Percentiles rank a stretch among this genome's conserved stretches.
Evolutionary conservation across 225 moss, liverwort and hornwort species (phyloP).

Genomic region (Marchantia paleacea): DNA sequence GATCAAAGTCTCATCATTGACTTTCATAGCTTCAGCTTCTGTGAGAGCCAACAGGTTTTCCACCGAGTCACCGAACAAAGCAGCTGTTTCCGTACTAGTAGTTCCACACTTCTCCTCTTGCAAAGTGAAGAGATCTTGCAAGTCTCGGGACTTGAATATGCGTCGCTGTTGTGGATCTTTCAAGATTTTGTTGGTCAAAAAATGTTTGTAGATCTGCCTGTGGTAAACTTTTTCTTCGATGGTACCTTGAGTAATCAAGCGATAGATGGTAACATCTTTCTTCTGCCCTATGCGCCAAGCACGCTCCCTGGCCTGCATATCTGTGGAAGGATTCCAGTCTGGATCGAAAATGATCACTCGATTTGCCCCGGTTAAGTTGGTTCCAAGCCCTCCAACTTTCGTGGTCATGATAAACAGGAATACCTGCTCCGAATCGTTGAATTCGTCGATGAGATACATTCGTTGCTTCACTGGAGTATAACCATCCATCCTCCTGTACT

Average conservation of each 20-base stretch:
- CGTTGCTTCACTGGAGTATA: slow-evolving; percentile 80
- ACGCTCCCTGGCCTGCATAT: slow-evolving; percentile 98
- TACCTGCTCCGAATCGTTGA: slow-evolving; percentile 80
- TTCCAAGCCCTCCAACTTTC: slow-evolving; percentile 94
- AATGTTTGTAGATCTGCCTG: slow-evolving; percentile 93
- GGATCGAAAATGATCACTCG: slow-evolving; percentile 97
- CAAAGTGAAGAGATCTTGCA: slow-evolving; percentile 90
- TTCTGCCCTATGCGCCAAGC: slow-evolving; percentile 98
- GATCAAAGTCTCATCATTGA: slow-evolving; percentile 7
- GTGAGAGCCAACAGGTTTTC: slow-evolving; percentile 50
- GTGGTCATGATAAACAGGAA: slow-evolving; percentile 95
- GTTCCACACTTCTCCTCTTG: slow-evolving; percentile 62
- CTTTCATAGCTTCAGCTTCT: slow-evolving; percentile 17
- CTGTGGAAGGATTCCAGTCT: slow-evolving; percentile 99
- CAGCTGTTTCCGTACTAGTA: slow-evolving; percentile 66
- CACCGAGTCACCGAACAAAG: slow-evolving; percentile 74
- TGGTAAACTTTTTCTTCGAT: slow-evolving; percentile 99
- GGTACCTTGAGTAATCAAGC: slow-evolving; percentile 89
- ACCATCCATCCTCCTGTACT: slow-evolving; percentile 97
- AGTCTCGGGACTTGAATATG: slow-evolving; percentile 92
- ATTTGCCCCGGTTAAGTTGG: slow-evolving; percentile 86
- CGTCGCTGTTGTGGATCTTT: slow-evolving; percentile 93
- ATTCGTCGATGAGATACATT: slow-evolving; percentile 87
- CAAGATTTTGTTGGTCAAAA: slow-evolving; percentile 86
- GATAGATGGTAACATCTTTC: slow-evolving; percentile 83